Evolutionary conservation across 1,284 basidiomycete genomes (phyloP).

Genomic region (Stygiomarasmius scandens): DNA sequence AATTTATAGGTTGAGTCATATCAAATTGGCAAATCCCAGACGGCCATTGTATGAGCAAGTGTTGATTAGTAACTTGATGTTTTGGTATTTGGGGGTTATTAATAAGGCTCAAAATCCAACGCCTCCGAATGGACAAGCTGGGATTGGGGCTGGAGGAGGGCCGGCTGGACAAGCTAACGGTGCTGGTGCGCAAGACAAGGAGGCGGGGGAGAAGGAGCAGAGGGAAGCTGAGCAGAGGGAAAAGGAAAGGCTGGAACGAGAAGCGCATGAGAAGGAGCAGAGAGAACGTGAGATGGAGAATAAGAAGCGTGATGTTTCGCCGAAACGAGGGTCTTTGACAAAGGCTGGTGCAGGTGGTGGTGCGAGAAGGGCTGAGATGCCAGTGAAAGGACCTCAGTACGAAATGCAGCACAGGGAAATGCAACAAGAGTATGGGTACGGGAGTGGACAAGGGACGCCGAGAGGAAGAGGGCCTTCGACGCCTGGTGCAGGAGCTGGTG

Average conservation of each 20-base stretch:
- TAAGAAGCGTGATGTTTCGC: slow-evolving; percentile 59
- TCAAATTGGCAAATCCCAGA: slow-evolving; percentile 97
- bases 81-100: slow-evolving; percentile 99
- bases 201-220: slow-evolving; percentile 47
- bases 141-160: slow-evolving; percentile 12
- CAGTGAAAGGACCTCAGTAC: slow-evolving; percentile 87
- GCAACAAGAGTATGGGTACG: slow-evolving; percentile 73
- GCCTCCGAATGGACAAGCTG: slow-evolving; percentile 23
- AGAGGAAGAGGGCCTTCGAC: slow-evolving; percentile 11
- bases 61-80: slow-evolving; percentile 98
- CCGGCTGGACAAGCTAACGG: slow-evolving; percentile 27
- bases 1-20: slow-evolving; percentile 95
- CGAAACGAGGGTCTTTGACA: slow-evolving; percentile 57
- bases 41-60: slow-evolving; percentile 98
- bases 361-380: slow-evolving; percentile 80
- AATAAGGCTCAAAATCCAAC: slow-evolving; percentile 73
- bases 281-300: slow-evolving; percentile 43
- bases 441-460: slow-evolving; percentile 31
- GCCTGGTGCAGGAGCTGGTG: slow-evolving; percentile 17
- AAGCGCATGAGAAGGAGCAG: slow-evolving; percentile 45
- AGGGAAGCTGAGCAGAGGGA: slow-evolving; percentile 48
- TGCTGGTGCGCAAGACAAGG: slow-evolving; percentile 37
- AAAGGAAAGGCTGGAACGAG: slow-evolving; percentile 45
- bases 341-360: slow-evolving; percentile 48
- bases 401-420: slow-evolving; percentile 92